phyloP scores from a whole-genome alignment of 768 basidiomycete species.

The Mycena rosella region DNA sequence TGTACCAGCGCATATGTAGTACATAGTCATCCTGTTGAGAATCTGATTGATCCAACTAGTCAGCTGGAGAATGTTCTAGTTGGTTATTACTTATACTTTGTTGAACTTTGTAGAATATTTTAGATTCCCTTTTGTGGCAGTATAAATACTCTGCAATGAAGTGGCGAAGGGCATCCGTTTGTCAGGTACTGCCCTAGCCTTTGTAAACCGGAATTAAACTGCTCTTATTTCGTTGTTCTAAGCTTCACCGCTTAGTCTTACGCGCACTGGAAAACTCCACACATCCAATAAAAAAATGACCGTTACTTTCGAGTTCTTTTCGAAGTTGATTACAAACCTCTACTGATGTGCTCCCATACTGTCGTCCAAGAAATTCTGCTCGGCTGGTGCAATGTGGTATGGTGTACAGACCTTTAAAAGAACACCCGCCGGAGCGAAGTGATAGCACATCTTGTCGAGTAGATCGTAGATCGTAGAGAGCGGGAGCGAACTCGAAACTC shows the following conservation, averaged over 20 bases:
- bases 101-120: no score
- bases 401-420: not conserved
- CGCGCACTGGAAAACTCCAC: not conserved
- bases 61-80: not conserved
- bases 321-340: slow-evolving; percentile 4
- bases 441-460: slow-evolving; percentile 7
- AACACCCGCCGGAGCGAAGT: slow-evolving; percentile 5
- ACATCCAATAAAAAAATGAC: slow-evolving; percentile 2
- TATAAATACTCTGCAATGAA: not conserved
- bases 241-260: not conserved
- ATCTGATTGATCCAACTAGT: not conserved
- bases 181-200: not conserved
- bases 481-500: no score
- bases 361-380: slow-evolving; percentile 4
- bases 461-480: not conserved
- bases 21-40: not conserved
- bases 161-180: not conserved
- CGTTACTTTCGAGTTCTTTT: slow-evolving; percentile 9
- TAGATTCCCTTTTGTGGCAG: not conserved
- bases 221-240: not conserved
- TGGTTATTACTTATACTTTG: not conserved
- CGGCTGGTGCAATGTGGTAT: slow-evolving; percentile 2
- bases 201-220: not conserved
- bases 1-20: slow-evolving; percentile 14
- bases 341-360: slow-evolving; percentile 12